Base-by-base conservation (phyloP, 2,329 filamentous ascomycete species). In the Beauveria australis region DNA sequence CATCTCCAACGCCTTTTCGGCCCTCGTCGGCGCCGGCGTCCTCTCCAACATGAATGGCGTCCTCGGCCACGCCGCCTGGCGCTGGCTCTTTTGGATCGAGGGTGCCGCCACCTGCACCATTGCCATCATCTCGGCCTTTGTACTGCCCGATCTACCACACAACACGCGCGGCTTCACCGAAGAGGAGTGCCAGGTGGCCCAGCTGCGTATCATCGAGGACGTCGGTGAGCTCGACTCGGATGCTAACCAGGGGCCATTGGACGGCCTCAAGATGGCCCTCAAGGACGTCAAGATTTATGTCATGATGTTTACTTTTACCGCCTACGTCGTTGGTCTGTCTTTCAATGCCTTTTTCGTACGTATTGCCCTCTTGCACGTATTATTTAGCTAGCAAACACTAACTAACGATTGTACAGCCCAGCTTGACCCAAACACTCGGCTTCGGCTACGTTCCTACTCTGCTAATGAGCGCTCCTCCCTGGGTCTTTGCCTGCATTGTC, bases 251-350 rank as follows among this genome's bases (percentile, higher is more conserved):
- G 78, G 78, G 3, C 67, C 75, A 2, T 79, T 83, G 63, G 76
- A 77, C 9, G 84, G 84, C 10, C 69, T 85, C 33, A 73, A 80
- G 57, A 82, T 87, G 78, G 81, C 83, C 0, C 67, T 85, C 54
- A 83, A 81, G 69, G 85, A 87, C 63, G 18, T 73, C 64, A 87
- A 86, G 74, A 83, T 86, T 63, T 87, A 85, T 66, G 66, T 87
- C 62, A 81, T 87, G 80, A 85, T 85, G 78, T 60, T 86, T 7
- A 83, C 82, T 1, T 81, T 86, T 61, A 83, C 81, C 3, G 81
- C 82, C 3, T 86, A 86, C 63, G 82, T 86, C 8, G 76, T 85
- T 6, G 83, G 83, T 3, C 69, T 78, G 44, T 81, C 81, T 0
- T 84, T 84, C 70, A 84, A 84, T 64, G 81, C 80, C 46, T 86